Percentiles rank a stretch among this genome's conserved stretches.
Conservation (phyloP, 139 green algal genomes). For the Coelastrella sp. region DNA sequence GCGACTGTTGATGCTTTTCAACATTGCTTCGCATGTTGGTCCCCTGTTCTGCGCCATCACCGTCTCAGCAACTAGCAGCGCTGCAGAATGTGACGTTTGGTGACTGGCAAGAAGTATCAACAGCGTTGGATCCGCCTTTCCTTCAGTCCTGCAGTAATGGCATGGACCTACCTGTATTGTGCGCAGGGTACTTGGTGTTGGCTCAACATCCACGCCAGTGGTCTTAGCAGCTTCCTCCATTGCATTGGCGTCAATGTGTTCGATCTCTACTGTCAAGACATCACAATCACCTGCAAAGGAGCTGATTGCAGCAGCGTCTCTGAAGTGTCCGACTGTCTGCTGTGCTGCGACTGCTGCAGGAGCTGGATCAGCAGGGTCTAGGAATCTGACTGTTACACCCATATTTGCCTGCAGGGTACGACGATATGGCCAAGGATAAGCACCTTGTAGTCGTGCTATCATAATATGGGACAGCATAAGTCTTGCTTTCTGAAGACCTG, state of each 20-base stretch:
- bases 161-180: conserved; percentile 69
- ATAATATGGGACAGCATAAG: too few relatives aligned
- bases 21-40: too few relatives aligned
- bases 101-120: too few relatives aligned
- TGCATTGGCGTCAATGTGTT: conserved; percentile 94
- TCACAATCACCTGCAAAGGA: conserved; percentile 83
- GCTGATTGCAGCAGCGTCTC: conserved; percentile 77
- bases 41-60: too few relatives aligned
- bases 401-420: conserved; percentile 79
- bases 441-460: not conserved
- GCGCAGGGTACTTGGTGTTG: conserved; percentile 75
- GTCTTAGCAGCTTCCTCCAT: conserved; percentile 72
- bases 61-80: too few relatives aligned
- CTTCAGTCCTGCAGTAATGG: too few relatives aligned
- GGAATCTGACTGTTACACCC: conserved; percentile 86
- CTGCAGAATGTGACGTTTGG: too few relatives aligned
- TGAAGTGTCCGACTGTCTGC: conserved; percentile 83
- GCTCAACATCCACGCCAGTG: conserved; percentile 83
- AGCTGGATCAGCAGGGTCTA: conserved; percentile 88
- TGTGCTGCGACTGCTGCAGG: conserved; percentile 86
- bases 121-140: too few relatives aligned
- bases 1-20: too few relatives aligned
- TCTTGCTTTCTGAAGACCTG: too few relatives aligned
- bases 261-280: conserved; percentile 98
- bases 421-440: not conserved